Conservation (phyloP, 192 early-diverging fungal genomes). For the Coemansia aciculifera region DNA sequence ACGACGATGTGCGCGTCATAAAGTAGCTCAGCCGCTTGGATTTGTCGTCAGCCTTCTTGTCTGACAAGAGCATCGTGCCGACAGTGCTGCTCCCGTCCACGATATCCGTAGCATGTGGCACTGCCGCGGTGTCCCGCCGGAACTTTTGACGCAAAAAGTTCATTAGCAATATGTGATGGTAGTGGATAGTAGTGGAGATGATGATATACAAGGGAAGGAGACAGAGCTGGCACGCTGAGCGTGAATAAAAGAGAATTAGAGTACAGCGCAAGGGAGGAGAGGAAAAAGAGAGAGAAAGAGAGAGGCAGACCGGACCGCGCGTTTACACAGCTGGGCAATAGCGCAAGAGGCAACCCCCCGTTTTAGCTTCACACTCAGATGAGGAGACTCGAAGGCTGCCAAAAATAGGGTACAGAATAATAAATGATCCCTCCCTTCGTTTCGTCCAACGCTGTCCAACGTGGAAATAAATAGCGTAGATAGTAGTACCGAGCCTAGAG, state of each 20-base stretch:
- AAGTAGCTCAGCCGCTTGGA: slow-evolving; percentile 43
- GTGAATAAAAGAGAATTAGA: not conserved
- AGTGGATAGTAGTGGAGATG: not conserved
- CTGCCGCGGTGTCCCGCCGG: slow-evolving; percentile 15
- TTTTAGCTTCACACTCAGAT: not conserved
- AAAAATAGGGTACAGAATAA: slow-evolving; percentile 1
- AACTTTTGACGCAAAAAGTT: slow-evolving; percentile 40
- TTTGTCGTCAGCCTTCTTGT: slow-evolving; percentile 1
- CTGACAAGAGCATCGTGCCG: not conserved
- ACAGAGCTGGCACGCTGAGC: not conserved
- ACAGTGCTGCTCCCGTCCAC: not conserved
- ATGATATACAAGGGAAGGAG: not conserved
- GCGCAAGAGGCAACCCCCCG: not conserved
- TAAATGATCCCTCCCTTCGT: not conserved
- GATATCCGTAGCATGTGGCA: not conserved
- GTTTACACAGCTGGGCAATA: not conserved
- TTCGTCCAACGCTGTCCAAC: not conserved
- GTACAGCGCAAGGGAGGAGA: not conserved
- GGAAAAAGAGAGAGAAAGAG: not conserved
- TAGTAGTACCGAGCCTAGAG: not conserved
- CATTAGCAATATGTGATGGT: slow-evolving; percentile 14
- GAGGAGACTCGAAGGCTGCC: not conserved
- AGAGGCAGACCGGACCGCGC: not conserved
- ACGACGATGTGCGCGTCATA: slow-evolving; percentile 19
- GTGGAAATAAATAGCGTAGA: not conserved